Percentiles rank a stretch among this genome's conserved stretches.
phyloP scores from a whole-genome alignment of 805 yeast species.

The Candida bentonensis region DNA sequence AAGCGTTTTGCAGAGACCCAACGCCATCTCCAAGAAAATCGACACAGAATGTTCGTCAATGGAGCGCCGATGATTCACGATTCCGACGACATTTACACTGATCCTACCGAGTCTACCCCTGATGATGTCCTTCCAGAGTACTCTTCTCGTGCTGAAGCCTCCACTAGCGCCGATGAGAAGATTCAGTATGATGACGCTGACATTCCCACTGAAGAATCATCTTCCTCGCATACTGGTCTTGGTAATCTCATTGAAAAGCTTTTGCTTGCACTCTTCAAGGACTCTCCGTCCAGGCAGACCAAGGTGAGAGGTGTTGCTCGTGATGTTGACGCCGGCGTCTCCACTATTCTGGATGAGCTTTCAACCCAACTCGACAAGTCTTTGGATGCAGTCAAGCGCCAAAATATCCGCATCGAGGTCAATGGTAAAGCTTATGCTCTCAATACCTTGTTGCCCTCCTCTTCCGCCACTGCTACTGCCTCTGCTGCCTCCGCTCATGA shows the following conservation, averaged over 20 bases:
- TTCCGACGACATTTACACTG: not conserved
- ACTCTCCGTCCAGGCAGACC: not conserved
- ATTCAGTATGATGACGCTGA: not conserved
- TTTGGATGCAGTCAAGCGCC: not conserved
- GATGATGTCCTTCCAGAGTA: not conserved
- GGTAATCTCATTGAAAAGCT: not conserved
- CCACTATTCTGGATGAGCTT: not conserved
- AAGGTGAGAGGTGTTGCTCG: not conserved
- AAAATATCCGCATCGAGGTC: not conserved
- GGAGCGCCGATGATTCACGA: not conserved
- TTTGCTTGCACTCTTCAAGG: not conserved
- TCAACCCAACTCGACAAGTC: not conserved
- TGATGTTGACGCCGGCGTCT: not conserved
- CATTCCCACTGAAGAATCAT: too few species aligned
- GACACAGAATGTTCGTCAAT: not conserved
- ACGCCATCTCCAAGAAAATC: too few species aligned
- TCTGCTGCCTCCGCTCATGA: too few species aligned
- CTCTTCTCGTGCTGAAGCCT: not conserved
- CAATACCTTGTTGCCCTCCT: not conserved
- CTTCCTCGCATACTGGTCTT: not conserved
- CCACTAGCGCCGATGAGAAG: not conserved
- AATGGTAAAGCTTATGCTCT: not conserved
- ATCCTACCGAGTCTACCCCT: not conserved
- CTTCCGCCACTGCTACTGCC: not conserved
- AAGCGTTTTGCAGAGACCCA: too few species aligned